Evolutionary conservation across 1,284 basidiomycete genomes (phyloP).

Genomic region (Ceratobasidium theobromae): DNA sequence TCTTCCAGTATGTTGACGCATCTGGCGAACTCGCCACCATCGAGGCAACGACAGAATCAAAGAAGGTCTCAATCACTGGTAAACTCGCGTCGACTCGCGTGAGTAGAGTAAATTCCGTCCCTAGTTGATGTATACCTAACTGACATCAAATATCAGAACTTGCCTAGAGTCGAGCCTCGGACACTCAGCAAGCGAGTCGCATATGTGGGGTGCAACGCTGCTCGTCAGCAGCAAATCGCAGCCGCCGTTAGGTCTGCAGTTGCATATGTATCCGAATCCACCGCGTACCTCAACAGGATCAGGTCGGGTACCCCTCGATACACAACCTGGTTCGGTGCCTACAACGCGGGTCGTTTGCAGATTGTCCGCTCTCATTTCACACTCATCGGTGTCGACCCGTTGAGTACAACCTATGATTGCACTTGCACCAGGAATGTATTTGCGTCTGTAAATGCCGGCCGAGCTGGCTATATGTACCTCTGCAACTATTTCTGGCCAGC

Average conservation of each 20-base stretch:
- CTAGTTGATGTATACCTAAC: background rate
- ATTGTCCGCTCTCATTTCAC: conserved; percentile 29
- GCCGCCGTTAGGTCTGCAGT: conserved; percentile 25
- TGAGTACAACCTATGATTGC: conserved; percentile 30
- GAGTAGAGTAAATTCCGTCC: background rate
- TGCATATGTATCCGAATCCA: conserved; percentile 14
- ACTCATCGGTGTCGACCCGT: conserved; percentile 14
- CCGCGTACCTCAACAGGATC: conserved; percentile 9
- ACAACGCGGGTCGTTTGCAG: background rate
- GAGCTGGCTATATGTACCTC: conserved; percentile 27
- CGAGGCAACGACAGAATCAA: conserved; percentile 23
- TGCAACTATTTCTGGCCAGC: conserved; percentile 32
- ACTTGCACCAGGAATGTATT: conserved; percentile 25
- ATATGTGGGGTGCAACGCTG: conserved; percentile 12
- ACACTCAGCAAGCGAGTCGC: conserved; percentile 27
- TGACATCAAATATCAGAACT: background rate
- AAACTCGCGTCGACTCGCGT: conserved; percentile 25
- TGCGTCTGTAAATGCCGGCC: conserved; percentile 31
- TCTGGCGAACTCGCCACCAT: conserved; percentile 19
- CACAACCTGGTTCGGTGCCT: conserved; percentile 33
- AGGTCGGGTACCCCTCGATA: conserved; percentile 18
- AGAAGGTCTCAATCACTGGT: conserved; percentile 10
- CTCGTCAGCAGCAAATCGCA: conserved; percentile 14
- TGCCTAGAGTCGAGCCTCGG: conserved; percentile 21
- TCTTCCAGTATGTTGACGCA: conserved; percentile 28